Evolutionary conservation across 257 asterid genomes (phyloP).

Genomic region (Salvia splendens): DNA sequence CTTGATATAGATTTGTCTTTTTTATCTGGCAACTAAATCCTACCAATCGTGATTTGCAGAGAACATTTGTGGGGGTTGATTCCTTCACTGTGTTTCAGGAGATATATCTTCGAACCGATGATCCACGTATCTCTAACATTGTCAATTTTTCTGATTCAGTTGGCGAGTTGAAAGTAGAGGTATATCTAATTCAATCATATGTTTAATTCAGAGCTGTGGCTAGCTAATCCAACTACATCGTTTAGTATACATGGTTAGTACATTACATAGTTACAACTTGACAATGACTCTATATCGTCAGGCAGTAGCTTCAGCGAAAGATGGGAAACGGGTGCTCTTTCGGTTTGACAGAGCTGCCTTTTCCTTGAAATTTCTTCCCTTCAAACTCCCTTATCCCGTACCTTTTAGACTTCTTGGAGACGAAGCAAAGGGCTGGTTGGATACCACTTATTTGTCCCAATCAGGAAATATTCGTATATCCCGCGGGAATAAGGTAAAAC

Average conservation of each 20-base stretch:
- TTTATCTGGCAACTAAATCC: no score
- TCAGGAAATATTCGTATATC: conserved; percentile 89
- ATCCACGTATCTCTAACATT: conserved; percentile 87
- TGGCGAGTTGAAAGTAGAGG: conserved; percentile 96
- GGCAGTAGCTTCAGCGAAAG: conserved; percentile 80
- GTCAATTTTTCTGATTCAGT: conserved; percentile 73
- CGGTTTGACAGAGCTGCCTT: conserved; percentile 92
- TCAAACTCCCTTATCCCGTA: conserved; percentile 92
- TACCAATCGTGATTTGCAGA: conserved; percentile 46
- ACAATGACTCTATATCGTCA: conserved; percentile 23
- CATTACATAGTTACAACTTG: no score
- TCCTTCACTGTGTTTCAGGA: conserved; percentile 87
- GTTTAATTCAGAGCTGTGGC: background rate
- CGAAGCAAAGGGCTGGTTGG: conserved; percentile 97
- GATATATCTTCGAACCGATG: conserved; percentile 68
- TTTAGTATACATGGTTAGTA: no score
- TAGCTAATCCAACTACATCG: no score
- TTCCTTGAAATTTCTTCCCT: conserved; percentile 77
- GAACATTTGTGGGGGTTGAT: conserved; percentile 93
- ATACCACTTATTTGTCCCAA: conserved; percentile 82
- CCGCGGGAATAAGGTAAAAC: conserved; percentile 86
- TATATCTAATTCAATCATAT: conserved; percentile 22
- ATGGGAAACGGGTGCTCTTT: conserved; percentile 70
- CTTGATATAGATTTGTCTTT: no score
- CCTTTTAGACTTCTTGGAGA: conserved; percentile 93